Percentiles rank a stretch among this genome's conserved stretches.
Evolutionary conservation across 2,329 filamentous ascomycete species (phyloP).

Genomic region (Colletotrichum sp.): DNA sequence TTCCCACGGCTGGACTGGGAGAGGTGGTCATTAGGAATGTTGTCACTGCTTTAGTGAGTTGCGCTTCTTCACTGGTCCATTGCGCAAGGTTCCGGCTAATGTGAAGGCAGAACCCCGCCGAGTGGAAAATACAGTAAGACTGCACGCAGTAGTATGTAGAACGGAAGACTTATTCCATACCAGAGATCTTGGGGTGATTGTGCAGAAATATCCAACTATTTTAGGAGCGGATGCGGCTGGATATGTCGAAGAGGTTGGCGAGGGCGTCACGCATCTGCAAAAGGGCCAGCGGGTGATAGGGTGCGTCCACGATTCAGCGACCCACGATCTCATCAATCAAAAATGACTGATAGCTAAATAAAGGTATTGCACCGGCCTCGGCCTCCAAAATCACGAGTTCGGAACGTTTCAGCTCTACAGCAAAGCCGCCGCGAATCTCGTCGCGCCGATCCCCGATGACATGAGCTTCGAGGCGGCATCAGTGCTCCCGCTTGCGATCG

Average conservation of each 20-base stretch:
- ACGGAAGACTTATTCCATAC: rapidly evolving
- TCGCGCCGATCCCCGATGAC: not conserved
- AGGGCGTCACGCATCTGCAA: constrained; percentile 23
- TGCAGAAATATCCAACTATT: constrained; percentile 3
- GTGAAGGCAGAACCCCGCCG: not conserved
- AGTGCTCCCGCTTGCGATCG: constrained; percentile 5
- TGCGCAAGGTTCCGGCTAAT: no score
- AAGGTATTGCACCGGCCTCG: not conserved
- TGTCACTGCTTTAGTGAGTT: constrained; percentile 21
- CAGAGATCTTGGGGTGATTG: not conserved
- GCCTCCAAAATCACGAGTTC: not conserved
- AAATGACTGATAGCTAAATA: rapidly evolving
- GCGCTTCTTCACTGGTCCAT: not conserved
- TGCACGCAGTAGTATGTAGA: rapidly evolving
- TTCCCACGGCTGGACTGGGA: constrained; percentile 2
- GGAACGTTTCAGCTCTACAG: constrained; percentile 6
- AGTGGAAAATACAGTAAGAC: not conserved
- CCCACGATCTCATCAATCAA: no score
- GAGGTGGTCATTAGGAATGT: constrained; percentile 24
- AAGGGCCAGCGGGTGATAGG: constrained; percentile 27
- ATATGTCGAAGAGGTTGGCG: constrained; percentile 25
- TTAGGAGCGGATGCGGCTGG: constrained; percentile 26
- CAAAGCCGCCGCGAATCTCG: not conserved
- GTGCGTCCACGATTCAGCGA: not conserved
- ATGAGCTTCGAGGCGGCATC: constrained; percentile 12